phyloP scores from a whole-genome alignment of 2,329 filamentous ascomycete genomes.

The Ceratocystis harringtonii region DNA sequence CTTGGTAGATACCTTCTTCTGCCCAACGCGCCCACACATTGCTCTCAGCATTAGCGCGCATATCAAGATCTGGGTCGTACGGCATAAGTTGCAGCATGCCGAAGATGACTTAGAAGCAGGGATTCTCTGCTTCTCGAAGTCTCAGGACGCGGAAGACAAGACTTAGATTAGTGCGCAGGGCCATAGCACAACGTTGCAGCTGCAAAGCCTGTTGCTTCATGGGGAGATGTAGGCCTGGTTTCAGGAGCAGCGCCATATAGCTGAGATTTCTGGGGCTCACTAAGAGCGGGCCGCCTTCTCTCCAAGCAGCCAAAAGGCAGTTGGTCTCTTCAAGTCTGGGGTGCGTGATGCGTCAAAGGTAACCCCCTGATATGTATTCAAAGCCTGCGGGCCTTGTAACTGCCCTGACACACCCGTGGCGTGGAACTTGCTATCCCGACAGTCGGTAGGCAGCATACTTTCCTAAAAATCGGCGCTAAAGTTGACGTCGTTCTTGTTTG shows the following conservation, averaged over 20 bases:
- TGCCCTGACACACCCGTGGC: background rate
- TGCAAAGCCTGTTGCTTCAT: background rate
- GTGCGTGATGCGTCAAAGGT: background rate
- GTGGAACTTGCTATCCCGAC: background rate
- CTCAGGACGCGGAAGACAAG: background rate
- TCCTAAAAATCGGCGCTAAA: background rate
- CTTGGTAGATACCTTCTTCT: slow-evolving; percentile 16
- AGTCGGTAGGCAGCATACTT: background rate
- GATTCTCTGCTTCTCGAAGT: background rate
- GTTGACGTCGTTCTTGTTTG: background rate
- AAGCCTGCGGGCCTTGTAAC: background rate
- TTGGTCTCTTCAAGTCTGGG: background rate
- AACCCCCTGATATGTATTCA: background rate
- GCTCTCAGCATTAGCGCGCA: slow-evolving; percentile 16
- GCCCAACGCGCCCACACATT: slow-evolving; percentile 17
- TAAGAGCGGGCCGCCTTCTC: background rate
- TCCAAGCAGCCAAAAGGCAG: background rate
- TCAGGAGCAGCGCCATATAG: background rate
- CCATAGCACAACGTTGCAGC: background rate
- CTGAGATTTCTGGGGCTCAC: too few relatives aligned
- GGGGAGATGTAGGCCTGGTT: background rate
- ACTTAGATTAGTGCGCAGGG: background rate
- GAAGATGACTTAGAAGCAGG: slow-evolving; percentile 1
- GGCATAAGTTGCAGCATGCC: background rate
- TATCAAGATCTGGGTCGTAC: background rate